phyloP scores from a whole-genome alignment of 441 rosid species.

The Adansonia grandidieri region DNA sequence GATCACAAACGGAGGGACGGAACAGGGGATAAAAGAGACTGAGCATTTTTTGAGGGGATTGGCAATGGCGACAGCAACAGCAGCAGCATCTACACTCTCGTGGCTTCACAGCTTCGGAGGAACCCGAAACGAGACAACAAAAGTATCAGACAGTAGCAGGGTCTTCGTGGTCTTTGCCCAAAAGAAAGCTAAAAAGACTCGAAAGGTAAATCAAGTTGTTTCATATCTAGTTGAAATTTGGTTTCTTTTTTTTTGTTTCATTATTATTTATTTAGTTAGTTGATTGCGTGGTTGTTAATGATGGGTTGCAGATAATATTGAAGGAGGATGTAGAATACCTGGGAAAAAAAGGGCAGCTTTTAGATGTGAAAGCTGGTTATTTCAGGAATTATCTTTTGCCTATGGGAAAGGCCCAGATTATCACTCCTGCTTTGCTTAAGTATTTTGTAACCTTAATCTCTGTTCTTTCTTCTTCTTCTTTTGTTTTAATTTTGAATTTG shows the following conservation, averaged over 20 bases:
- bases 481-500: neutral
- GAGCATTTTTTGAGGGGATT: neutral
- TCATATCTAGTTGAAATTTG: constrained; percentile 11
- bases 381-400: constrained; percentile 84
- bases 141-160: constrained; percentile 43
- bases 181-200: constrained; percentile 71
- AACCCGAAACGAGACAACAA: constrained; percentile 43
- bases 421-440: constrained; percentile 80
- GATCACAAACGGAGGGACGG: neutral
- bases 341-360: constrained; percentile 79
- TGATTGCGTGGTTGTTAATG: constrained; percentile 27
- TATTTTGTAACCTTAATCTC: constrained; percentile 34
- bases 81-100: constrained; percentile 60
- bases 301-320: constrained; percentile 64
- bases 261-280: neutral
- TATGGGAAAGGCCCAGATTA: constrained; percentile 82
- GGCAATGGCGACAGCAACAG: constrained; percentile 48
- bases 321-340: constrained; percentile 72
- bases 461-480: neutral
- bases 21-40: neutral
- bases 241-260: neutral
- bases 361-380: constrained; percentile 85
- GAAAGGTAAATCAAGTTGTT: constrained; percentile 47
- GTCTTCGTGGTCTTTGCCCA: constrained; percentile 52
- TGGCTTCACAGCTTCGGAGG: constrained; percentile 49